Evolutionary conservation across 306 rosid genomes (phyloP).

Genomic region (Cyamopsis tetragonoloba): DNA sequence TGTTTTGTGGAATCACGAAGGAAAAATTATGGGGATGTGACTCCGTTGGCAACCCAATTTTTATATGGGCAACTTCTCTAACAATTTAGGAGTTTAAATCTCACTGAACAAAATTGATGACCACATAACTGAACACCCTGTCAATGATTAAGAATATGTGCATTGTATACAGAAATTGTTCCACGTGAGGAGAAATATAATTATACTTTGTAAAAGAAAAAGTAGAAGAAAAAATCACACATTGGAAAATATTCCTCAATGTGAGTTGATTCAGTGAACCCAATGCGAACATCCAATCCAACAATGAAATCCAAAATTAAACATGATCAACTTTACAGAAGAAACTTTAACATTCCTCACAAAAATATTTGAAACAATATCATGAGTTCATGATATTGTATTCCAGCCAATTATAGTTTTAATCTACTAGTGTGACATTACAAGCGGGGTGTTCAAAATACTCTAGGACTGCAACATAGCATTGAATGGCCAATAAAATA

Average conservation of each 20-base stretch:
- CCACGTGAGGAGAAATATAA: not conserved
- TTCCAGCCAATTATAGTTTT: not conserved
- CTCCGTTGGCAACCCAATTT: not conserved
- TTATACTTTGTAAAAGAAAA: not conserved
- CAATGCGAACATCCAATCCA: not conserved
- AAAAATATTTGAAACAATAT: not conserved
- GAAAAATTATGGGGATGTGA: not conserved
- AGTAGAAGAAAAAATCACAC: not conserved
- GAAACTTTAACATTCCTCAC: not conserved
- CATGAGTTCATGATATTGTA: not conserved
- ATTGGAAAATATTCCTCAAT: too few species aligned
- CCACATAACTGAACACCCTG: not conserved
- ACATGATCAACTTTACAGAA: not conserved
- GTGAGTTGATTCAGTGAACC: not conserved
- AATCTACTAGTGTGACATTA: not conserved
- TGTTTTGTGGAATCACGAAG: not conserved
- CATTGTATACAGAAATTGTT: too few species aligned
- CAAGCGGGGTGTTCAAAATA: not conserved
- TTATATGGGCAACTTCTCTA: not conserved
- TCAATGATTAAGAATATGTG: too few species aligned
- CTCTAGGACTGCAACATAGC: not conserved
- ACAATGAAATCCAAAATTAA: not conserved
- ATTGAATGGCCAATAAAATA: not conserved
- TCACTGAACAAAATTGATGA: not conserved
- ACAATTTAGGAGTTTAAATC: not conserved